phyloP scores from a whole-genome alignment of 805 yeast species.

The Alloascoidea africana region DNA sequence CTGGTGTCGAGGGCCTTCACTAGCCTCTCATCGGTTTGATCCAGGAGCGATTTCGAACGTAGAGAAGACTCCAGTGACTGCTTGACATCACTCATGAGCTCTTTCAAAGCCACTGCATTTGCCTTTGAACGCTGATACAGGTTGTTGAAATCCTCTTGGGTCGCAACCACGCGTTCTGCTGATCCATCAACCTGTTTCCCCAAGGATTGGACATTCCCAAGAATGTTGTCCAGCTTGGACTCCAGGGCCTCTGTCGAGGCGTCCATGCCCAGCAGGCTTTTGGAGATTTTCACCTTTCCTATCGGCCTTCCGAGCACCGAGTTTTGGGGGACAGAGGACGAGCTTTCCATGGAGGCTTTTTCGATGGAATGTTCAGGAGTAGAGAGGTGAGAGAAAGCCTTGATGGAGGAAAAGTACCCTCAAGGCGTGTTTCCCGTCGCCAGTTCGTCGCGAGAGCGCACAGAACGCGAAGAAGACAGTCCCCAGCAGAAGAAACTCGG shows the following conservation, averaged over 20 bases:
- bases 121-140: not conserved
- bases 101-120: not conserved
- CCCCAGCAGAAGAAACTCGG: too few species aligned
- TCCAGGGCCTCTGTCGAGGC: not conserved
- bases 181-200: not conserved
- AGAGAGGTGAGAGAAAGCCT: too few species aligned
- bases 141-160: not conserved
- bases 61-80: not conserved
- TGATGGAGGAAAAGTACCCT: too few species aligned
- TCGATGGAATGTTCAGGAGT: not conserved
- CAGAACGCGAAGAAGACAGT: too few species aligned
- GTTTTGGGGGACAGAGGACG: not conserved
- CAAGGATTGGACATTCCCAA: not conserved
- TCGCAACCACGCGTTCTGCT: not conserved
- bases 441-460: too few species aligned
- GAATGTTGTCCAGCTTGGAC: not conserved
- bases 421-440: too few species aligned
- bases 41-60: not conserved
- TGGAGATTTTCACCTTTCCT: not conserved
- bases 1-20: not conserved
- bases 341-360: not conserved
- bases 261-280: not conserved
- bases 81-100: constrained; percentile 1
- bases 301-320: not conserved
- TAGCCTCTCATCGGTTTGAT: constrained; percentile 1